These are phyloP conservation scores for Barbatosphaeria neglecta DNA, from an alignment of 495 filamentous ascomycete genomes.

Conservation along the genomic window DNA sequence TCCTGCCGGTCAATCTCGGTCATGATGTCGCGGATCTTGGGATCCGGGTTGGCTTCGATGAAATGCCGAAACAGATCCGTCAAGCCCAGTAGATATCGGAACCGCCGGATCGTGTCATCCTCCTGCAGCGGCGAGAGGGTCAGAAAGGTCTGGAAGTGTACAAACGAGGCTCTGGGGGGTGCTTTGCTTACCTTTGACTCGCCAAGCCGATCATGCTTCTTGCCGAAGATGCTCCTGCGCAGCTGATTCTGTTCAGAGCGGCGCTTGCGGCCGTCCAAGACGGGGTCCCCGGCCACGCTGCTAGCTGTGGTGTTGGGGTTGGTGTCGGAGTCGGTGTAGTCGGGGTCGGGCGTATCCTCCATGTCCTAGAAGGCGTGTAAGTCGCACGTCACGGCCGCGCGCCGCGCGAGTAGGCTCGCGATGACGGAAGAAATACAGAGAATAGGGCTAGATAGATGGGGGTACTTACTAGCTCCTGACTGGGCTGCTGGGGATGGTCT, in stretches of 20 bases:
- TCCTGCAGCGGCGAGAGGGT: conserved; percentile 44
- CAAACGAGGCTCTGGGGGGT: not conserved
- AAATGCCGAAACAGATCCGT: conserved; percentile 99
- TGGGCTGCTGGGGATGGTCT: conserved; percentile 25
- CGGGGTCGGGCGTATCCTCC: conserved; percentile 73
- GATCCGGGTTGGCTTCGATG: conserved; percentile 93
- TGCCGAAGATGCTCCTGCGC: conserved; percentile 81
- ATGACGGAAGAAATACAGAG: not conserved
- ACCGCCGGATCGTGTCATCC: conserved; percentile 89
- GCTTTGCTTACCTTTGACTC: conserved; percentile 65
- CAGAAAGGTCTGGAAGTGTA: conserved; percentile 4
- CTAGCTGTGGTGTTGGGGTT: conserved; percentile 86
- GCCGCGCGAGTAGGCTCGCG: too few species aligned
- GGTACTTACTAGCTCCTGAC: conserved; percentile 36
- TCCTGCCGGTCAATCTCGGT: conserved; percentile 87
- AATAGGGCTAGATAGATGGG: not conserved
- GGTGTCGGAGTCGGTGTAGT: conserved; percentile 84
- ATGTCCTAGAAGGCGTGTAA: conserved; percentile 41
- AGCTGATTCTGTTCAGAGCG: conserved; percentile 76
- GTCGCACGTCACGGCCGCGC: not conserved
- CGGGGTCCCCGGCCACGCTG: conserved; percentile 66
- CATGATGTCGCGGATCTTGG: conserved; percentile 82
- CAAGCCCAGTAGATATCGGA: conserved; percentile 87
- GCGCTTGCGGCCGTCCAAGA: conserved; percentile 67
- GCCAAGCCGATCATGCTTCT: conserved; percentile 82